Base-by-base conservation (phyloP, 306 rosid genomes). In the Prunus kanzakura region DNA sequence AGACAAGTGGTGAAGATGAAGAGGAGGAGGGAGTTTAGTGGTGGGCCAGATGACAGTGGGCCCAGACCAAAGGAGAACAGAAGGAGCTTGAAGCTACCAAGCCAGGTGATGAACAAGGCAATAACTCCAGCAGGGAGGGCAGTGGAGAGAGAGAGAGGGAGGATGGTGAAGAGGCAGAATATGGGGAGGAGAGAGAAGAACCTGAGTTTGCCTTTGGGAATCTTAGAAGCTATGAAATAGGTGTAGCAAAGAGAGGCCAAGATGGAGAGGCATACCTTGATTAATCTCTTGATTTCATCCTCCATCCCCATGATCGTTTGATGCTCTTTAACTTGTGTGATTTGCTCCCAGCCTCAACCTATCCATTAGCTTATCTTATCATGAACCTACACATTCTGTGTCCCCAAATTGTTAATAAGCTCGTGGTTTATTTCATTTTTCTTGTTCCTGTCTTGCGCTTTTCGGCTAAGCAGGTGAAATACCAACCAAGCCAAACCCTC, bases 41-140 rank as follows among this genome's bases (percentile, higher is more conserved):
- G 81, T 41, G 73, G 77, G 15, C 55, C 73, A 47, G 75, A 76
- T 18, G 74, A 55, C 11, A 83, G 76, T 11, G 84, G 82, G 51
- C 87, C 84, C 1, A 16, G 29, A 22, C 82, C 78, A 13, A 84
- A 80, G 45, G 74, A 54, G 49, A 79, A 77, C 65, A 80, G 68
- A 22, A 84, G 60, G 78, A 84, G 82, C 15, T 73, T 84, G 84
- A 84, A 84, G 76, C 11, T 76, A 4, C 74, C 64, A 27, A 84
- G 71, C 87, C 87, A 83, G 22, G 87, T 76, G 58, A 80, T 15
- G 81, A 76, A 72, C 62, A 80, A 76, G 69, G 79, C 66, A 15
- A 67, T 25, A 43, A 80, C 60, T 8, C 82, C 84, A 6, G 84
- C 52, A 16, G 80, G 76, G 69, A 79, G 83, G 18, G 71, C 45